A percentile compares a stretch with the other conserved stretches of the same genome.
phyloP scores from a whole-genome alignment of 2,329 filamentous ascomycete species.

The Pseudocercospora eumusae region DNA sequence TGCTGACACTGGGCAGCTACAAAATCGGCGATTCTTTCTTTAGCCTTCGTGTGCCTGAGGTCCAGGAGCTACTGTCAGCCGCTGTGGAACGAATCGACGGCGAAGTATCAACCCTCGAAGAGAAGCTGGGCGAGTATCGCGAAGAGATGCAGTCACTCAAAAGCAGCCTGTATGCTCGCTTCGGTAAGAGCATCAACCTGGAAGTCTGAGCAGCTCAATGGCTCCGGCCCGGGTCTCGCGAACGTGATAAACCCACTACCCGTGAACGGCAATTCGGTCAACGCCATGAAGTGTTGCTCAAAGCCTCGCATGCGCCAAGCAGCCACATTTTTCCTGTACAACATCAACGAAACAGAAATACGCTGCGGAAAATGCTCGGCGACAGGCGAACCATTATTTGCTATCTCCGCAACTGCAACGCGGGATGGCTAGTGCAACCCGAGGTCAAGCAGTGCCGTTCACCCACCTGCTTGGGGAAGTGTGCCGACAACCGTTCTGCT shows the following conservation, averaged over 20 bases:
- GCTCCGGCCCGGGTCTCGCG: background rate
- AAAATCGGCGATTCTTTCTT: constrained; percentile 97
- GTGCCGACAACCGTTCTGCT: constrained; percentile 11
- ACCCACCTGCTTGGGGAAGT: background rate
- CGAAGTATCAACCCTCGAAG: constrained; percentile 74
- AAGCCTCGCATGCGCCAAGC: constrained; percentile 1
- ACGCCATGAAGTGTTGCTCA: background rate
- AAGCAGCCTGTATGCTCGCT: constrained; percentile 88
- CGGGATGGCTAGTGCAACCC: constrained; percentile 5
- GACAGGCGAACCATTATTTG: background rate
- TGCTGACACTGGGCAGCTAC: constrained; percentile 62
- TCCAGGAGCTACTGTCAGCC: constrained; percentile 76
- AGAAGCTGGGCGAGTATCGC: constrained; percentile 69
- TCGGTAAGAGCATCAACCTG: constrained; percentile 94
- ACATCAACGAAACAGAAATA: background rate
- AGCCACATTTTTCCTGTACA: background rate
- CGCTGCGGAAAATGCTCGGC: constrained; percentile 5
- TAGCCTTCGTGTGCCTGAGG: constrained; percentile 77
- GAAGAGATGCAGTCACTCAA: constrained; percentile 91
- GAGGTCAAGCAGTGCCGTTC: constrained; percentile 1
- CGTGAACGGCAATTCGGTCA: background rate
- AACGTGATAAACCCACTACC: background rate
- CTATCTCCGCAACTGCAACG: constrained; percentile 2
- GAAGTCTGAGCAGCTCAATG: constrained; percentile 60
- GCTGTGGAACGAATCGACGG: constrained; percentile 73